These are phyloP conservation scores for Galerina sulciceps DNA, from an alignment of 768 basidiomycete genomes.

Conservation along the genomic window DNA sequence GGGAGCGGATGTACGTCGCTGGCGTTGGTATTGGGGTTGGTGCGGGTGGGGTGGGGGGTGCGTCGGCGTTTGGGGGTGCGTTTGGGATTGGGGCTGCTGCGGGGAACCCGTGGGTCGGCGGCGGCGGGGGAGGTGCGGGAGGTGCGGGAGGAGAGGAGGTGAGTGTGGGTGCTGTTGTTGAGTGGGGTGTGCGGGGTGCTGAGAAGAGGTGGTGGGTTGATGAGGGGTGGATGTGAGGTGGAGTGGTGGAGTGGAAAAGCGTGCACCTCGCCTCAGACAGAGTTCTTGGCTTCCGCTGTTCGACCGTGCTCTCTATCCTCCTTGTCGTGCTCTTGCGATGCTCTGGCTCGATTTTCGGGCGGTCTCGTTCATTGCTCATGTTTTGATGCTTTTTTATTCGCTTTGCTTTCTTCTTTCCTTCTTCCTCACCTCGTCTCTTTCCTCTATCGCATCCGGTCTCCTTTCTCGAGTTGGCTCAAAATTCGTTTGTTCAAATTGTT, in stretches of 20 bases:
- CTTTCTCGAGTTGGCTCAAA: too few species aligned
- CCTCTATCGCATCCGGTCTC: too few species aligned
- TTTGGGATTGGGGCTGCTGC: not conserved
- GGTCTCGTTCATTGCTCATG: too few species aligned
- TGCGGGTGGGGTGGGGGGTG: constrained; percentile 7
- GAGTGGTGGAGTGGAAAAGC: not conserved
- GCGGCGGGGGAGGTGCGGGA: not conserved
- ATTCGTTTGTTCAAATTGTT: too few species aligned
- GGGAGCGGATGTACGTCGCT: constrained; percentile 35
- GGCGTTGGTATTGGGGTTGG: constrained; percentile 13
- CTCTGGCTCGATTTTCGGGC: too few species aligned
- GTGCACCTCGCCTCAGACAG: too few species aligned
- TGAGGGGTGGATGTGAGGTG: constrained; percentile 43
- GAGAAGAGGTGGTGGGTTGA: constrained; percentile 77
- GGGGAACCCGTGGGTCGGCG: constrained; percentile 2
- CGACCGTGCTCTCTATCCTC: too few species aligned
- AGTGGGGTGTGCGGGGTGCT: constrained; percentile 76
- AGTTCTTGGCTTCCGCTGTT: too few species aligned
- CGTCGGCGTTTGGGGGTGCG: constrained; percentile 13
- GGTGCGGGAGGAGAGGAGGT: constrained; percentile 9
- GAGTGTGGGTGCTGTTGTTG: constrained; percentile 49
- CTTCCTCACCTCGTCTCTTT: too few species aligned
- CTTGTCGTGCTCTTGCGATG: too few species aligned
- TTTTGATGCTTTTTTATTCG: too few species aligned
- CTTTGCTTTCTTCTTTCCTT: too few species aligned